Evolutionary conservation across 2,329 filamentous ascomycete genomes (phyloP).

Genomic region (Ceratocystis destructans): DNA sequence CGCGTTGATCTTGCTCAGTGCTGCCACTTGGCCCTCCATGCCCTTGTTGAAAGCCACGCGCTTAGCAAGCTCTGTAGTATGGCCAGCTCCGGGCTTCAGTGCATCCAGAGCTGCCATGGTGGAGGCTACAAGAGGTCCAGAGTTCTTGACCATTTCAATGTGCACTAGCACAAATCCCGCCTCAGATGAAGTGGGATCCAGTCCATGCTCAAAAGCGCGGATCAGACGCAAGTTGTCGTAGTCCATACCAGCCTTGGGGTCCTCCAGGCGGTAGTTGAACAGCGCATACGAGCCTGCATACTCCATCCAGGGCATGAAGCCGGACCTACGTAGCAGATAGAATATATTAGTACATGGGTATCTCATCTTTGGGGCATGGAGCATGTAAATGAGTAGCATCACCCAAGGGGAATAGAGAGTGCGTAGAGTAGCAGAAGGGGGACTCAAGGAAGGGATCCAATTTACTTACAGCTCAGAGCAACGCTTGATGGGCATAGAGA

Average conservation of each 20-base stretch:
- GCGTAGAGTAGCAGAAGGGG: not conserved
- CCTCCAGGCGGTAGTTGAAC: conserved; percentile 51
- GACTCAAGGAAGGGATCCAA: not conserved
- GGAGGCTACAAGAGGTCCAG: conserved; percentile 61
- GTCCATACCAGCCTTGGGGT: conserved; percentile 42
- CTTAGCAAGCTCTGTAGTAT: conserved; percentile 26
- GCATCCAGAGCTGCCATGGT: conserved; percentile 53
- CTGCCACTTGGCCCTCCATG: conserved; percentile 45
- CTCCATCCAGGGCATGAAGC: conserved; percentile 88
- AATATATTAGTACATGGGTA: conserved; percentile 1
- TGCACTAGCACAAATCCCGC: conserved; percentile 94
- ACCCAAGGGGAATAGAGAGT: not conserved
- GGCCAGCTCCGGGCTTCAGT: conserved; percentile 21
- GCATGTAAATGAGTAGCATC: too few species aligned
- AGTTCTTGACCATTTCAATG: conserved; percentile 87
- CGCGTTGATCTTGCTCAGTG: conserved; percentile 42
- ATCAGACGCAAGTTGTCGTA: conserved; percentile 66
- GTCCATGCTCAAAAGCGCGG: conserved; percentile 79
- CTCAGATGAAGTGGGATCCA: conserved; percentile 76
- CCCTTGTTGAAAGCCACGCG: conserved; percentile 51
- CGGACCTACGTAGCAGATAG: conserved; percentile 30
- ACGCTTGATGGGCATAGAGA: conserved; percentile 69
- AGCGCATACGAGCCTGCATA: conserved; percentile 57
- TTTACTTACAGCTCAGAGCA: conserved; percentile 69
- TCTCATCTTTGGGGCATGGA: too few species aligned